Evolutionary conservation across 345 rosid species (phyloP).

Genomic region (Combretum micranthum): DNA sequence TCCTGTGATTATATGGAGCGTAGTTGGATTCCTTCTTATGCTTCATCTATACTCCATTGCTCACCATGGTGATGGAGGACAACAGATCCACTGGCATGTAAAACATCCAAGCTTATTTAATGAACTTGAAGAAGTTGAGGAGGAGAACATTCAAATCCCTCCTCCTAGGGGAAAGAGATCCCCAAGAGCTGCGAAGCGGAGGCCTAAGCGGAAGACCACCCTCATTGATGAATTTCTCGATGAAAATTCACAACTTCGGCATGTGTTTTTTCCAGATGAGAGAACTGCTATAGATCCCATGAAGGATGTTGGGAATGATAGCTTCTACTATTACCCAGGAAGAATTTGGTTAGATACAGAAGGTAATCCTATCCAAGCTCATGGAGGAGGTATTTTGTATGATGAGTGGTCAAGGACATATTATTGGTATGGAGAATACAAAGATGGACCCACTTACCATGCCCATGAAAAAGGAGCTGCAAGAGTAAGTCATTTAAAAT

Average conservation of each 20-base stretch:
- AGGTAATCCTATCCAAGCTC: slow-evolving; percentile 92
- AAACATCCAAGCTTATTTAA: slow-evolving; percentile 37
- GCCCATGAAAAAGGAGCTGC: slow-evolving; percentile 73
- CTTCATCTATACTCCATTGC: slow-evolving; percentile 49
- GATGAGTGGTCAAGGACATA: slow-evolving; percentile 52
- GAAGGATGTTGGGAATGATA: slow-evolving; percentile 44
- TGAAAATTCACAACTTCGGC: slow-evolving; percentile 77
- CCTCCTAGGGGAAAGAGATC: slow-evolving; percentile 80
- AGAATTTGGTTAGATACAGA: slow-evolving; percentile 89
- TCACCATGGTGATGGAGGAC: slow-evolving; percentile 28
- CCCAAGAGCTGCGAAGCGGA: slow-evolving; percentile 76
- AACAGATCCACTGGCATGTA: slow-evolving; percentile 29
- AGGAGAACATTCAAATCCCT: slow-evolving; percentile 66
- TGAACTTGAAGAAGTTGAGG: slow-evolving; percentile 71
- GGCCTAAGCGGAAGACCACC: slow-evolving; percentile 62
- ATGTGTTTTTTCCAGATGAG: slow-evolving; percentile 67
- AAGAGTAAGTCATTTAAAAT: slow-evolving; percentile 47
- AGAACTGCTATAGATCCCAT: slow-evolving; percentile 55
- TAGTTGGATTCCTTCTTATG: slow-evolving; percentile 60
- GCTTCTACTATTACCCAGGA: slow-evolving; percentile 56
- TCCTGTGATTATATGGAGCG: slow-evolving; percentile 51
- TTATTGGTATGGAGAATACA: slow-evolving; percentile 93
- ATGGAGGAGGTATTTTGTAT: slow-evolving; percentile 77
- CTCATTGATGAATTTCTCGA: slow-evolving; percentile 90
- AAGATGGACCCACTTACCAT: slow-evolving; percentile 88